Conservation (phyloP, 306 rosid genomes). For the Sechiopsis laciniata region DNA sequence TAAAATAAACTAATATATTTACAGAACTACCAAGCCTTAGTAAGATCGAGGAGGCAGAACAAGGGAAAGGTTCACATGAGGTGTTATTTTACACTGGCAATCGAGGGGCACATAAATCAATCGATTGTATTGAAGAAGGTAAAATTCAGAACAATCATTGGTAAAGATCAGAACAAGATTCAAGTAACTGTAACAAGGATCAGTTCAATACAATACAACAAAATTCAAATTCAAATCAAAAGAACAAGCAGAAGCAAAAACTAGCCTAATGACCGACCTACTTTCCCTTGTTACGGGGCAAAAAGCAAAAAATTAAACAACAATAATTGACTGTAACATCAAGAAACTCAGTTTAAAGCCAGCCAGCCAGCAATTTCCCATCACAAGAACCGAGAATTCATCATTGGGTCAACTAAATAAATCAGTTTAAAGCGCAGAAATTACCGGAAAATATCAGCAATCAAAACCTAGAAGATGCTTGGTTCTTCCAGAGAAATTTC, state of each 20-base stretch:
- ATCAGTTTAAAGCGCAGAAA: neutral
- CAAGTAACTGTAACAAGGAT: neutral
- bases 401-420: neutral
- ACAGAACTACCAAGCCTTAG: too few relatives aligned
- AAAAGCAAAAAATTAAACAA: neutral
- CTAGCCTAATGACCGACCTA: too few relatives aligned
- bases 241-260: too few relatives aligned
- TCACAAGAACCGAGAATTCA: neutral
- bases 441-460: neutral
- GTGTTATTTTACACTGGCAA: too few relatives aligned
- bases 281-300: too few relatives aligned
- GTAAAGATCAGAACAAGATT: neutral
- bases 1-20: too few relatives aligned
- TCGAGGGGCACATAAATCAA: neutral
- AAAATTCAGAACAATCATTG: neutral
- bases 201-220: too few relatives aligned
- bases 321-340: neutral
- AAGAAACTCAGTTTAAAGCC: constrained; percentile 23
- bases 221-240: too few relatives aligned
- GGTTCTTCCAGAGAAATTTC: neutral
- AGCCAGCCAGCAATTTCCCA: neutral
- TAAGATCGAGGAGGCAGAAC: too few relatives aligned
- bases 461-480: constrained; percentile 3
- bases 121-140: neutral
- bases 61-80: too few relatives aligned